These are phyloP conservation scores for Penicillium thymicola DNA, from an alignment of 2,329 filamentous ascomycete species.

Conservation along the genomic window DNA sequence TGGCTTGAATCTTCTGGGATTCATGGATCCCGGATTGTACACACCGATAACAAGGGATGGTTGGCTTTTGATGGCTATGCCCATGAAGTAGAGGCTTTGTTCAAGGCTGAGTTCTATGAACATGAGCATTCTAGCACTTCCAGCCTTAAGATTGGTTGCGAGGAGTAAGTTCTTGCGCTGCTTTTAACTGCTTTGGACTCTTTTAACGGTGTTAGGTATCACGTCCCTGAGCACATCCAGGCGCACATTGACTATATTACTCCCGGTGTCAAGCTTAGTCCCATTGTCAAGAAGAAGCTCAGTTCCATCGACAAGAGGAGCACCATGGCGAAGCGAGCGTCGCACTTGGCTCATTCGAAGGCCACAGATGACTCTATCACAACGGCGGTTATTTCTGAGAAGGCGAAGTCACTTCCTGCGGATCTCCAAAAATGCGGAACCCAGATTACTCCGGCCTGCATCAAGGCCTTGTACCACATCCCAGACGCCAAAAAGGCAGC, in stretches of 20 bases:
- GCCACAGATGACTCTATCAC: neutral
- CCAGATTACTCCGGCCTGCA: conserved; percentile 57
- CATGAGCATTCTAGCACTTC: conserved; percentile 42
- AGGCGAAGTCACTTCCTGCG: conserved; percentile 17
- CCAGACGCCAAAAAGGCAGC: conserved; percentile 39
- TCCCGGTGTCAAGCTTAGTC: conserved; percentile 53
- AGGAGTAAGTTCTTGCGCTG: conserved; percentile 35
- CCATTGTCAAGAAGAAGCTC: conserved; percentile 41
- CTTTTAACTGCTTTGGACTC: neutral
- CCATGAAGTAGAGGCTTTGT: conserved; percentile 52
- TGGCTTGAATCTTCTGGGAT: conserved; percentile 58
- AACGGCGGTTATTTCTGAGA: conserved; percentile 10
- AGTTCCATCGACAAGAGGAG: conserved; percentile 25
- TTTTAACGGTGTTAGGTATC: conserved; percentile 36
- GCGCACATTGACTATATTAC: conserved; percentile 57
- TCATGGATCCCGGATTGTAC: conserved; percentile 44
- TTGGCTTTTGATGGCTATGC: conserved; percentile 55
- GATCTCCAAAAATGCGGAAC: conserved; percentile 48
- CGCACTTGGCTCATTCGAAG: conserved; percentile 16
- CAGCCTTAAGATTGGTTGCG: conserved; percentile 33
- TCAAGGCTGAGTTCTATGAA: conserved; percentile 53
- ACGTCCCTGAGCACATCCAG: conserved; percentile 48
- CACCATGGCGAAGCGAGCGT: conserved; percentile 20
- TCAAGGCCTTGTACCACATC: conserved; percentile 50
- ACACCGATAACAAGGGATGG: conserved; percentile 54